Base-by-base conservation (phyloP, 331 rosid genomes). In the Quercus tomentella region DNA sequence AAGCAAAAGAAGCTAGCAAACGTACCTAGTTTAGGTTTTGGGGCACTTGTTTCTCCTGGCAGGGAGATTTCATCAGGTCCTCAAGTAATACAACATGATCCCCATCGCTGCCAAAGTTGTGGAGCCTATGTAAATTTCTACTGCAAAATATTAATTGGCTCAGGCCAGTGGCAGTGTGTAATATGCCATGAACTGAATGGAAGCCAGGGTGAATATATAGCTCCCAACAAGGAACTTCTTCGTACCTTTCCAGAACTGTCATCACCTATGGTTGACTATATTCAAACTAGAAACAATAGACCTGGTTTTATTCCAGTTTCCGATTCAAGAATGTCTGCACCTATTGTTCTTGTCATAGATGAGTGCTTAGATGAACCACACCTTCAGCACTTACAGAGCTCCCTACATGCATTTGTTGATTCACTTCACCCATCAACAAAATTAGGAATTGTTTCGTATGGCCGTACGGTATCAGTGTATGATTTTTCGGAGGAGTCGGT, bases 121-220 rank as follows among this genome's bases (percentile, higher is more conserved):
- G 98, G 99, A 77, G 97, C 97, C 79, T 96, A 90, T 88, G 93
- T 98, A 63, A 96, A 93, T 81, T 65, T 85, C 75, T 90, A 90
- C 75, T 88, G 98, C 92, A 91, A 89, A 74, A 87, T 96, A 78
- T 86, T 96, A 80, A 82, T 88, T 81, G 97, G 98, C 71, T 96
- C 99, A 77, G 99, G 99, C 75, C 98, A 96, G 90, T 96, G 99
- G 98, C 97, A 96, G 81, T 96, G 99, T 85, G 97, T 96, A 60
- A 85, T 96, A 73, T 96, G 99, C 81, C 77, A 94, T 80, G 80
- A 93, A 65, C 86, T 93, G 80, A 96, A 93, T 82, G 94, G 89
- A 80, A 96, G 98, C 77, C 94, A 89, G 15, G 93, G 93, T 4
- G 99, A 96, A 87, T 96, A 96, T 66, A 77, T 88, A 56, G 96